Evolutionary conservation across 2,329 filamentous ascomycete species (phyloP).

Genomic region (Epichloe typhina): DNA sequence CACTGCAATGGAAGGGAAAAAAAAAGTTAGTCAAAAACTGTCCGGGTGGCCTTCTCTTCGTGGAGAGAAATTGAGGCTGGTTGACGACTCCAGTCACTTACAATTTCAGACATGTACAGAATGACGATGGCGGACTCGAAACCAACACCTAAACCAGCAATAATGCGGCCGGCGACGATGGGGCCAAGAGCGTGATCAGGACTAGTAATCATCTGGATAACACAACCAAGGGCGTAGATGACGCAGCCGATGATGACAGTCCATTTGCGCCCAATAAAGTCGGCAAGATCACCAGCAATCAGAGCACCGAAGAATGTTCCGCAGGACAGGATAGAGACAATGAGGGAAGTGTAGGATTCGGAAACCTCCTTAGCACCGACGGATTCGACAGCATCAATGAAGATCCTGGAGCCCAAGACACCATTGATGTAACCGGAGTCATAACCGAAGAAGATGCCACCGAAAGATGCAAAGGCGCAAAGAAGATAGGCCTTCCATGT

Average conservation of each 20-base stretch:
- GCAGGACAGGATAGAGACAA: conserved; percentile 65
- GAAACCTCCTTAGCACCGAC: conserved; percentile 19
- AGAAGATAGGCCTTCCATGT: conserved; percentile 56
- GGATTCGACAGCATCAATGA: conserved; percentile 39
- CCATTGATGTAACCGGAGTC: conserved; percentile 66
- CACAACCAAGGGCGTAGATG: conserved; percentile 57
- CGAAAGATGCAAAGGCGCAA: conserved; percentile 58
- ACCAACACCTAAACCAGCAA: conserved; percentile 67
- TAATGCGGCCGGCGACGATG: conserved; percentile 59
- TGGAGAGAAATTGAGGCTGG: background rate
- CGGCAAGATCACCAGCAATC: conserved; percentile 64
- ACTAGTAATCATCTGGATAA: conserved; percentile 49
- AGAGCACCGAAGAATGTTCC: conserved; percentile 70
- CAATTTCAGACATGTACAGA: conserved; percentile 78
- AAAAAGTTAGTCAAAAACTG: background rate
- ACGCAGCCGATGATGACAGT: conserved; percentile 59
- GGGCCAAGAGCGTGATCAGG: conserved; percentile 37
- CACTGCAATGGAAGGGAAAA: conserved; percentile 15
- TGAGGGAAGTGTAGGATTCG: conserved; percentile 36
- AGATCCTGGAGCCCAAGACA: conserved; percentile 39
- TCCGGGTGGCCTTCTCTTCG: background rate
- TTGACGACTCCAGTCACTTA: conserved; percentile 18
- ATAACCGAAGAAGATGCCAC: conserved; percentile 67
- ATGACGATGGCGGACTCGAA: conserved; percentile 72
- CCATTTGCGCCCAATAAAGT: conserved; percentile 59